Conservation (phyloP, 1,284 basidiomycete genomes). For the Vanrija sp. region DNA sequence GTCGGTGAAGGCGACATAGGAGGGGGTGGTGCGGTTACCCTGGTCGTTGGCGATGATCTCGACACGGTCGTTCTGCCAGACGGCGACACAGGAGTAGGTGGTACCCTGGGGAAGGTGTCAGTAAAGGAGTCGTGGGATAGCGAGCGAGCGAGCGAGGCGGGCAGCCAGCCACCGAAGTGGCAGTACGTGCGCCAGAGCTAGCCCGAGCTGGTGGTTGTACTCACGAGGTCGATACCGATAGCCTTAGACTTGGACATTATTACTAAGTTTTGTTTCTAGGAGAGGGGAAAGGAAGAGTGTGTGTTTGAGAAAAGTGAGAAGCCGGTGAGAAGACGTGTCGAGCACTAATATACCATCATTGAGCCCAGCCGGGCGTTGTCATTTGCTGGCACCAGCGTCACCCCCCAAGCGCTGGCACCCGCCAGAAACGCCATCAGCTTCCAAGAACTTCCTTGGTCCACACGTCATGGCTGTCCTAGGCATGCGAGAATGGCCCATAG, state of each 20-base stretch:
- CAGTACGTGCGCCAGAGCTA: too few relatives aligned
- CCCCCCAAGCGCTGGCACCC: too few relatives aligned
- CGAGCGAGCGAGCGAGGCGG: too few relatives aligned
- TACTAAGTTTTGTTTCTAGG: not conserved
- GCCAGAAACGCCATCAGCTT: not conserved
- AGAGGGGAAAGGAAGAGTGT: not conserved
- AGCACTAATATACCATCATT: not conserved
- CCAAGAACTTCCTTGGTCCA: too few relatives aligned
- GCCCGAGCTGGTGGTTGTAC: not conserved
- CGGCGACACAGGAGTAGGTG: conserved; percentile 70
- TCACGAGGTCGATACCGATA: conserved; percentile 3
- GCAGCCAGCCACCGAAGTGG: too few relatives aligned
- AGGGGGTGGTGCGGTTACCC: conserved; percentile 98
- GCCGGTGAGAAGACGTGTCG: not conserved
- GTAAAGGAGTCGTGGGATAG: too few relatives aligned
- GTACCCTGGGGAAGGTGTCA: conserved; percentile 37
- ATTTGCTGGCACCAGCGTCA: not conserved
- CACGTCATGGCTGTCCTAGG: too few relatives aligned
- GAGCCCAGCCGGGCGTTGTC: not conserved
- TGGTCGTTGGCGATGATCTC: conserved; percentile 93
- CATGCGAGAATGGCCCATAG: too few relatives aligned
- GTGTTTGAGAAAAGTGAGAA: not conserved
- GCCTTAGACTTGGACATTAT: not conserved
- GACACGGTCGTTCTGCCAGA: conserved; percentile 97
- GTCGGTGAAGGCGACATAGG: conserved; percentile 96